These are phyloP conservation scores for Musa schizocarpa DNA, from an alignment of 176 grass and related monocot genomes.

Conservation along the genomic window DNA sequence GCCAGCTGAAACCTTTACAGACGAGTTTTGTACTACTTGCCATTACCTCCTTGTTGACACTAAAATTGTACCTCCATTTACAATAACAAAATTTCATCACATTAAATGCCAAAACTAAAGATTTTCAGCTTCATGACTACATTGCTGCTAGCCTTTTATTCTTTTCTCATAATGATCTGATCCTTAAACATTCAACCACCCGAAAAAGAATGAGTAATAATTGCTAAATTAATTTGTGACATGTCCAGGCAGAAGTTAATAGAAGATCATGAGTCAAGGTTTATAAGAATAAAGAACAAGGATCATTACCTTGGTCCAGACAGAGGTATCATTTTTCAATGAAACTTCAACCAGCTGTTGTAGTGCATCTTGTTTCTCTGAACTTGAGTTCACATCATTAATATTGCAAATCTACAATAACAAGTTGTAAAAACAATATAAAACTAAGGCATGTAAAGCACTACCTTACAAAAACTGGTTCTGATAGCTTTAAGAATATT, in stretches of 20 bases:
- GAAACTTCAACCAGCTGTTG: conserved; percentile 84
- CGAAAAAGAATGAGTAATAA: not conserved
- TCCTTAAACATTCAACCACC: not conserved
- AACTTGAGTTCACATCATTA: conserved; percentile 55
- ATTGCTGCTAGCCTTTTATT: not conserved
- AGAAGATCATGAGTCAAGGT: not conserved
- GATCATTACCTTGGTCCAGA: conserved; percentile 81
- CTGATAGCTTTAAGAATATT: not conserved
- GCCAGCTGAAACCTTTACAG: too few relatives aligned
- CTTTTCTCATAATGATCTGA: not conserved
- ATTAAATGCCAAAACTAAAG: too few relatives aligned
- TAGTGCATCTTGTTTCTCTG: conserved; percentile 59
- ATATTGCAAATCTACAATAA: conserved; percentile 53
- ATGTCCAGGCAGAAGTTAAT: not conserved
- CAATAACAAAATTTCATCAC: too few relatives aligned
- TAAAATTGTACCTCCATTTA: too few relatives aligned
- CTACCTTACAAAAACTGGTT: not conserved
- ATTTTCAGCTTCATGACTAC: not conserved
- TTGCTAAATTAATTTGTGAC: not conserved
- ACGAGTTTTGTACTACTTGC: too few relatives aligned
- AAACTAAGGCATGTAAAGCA: too few relatives aligned
- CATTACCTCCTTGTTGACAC: too few relatives aligned
- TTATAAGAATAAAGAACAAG: not conserved
- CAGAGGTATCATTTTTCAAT: conserved; percentile 45
- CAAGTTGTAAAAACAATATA: too few relatives aligned